phyloP scores from a whole-genome alignment of 768 basidiomycete genomes.

The Hortiboletus campestris region DNA sequence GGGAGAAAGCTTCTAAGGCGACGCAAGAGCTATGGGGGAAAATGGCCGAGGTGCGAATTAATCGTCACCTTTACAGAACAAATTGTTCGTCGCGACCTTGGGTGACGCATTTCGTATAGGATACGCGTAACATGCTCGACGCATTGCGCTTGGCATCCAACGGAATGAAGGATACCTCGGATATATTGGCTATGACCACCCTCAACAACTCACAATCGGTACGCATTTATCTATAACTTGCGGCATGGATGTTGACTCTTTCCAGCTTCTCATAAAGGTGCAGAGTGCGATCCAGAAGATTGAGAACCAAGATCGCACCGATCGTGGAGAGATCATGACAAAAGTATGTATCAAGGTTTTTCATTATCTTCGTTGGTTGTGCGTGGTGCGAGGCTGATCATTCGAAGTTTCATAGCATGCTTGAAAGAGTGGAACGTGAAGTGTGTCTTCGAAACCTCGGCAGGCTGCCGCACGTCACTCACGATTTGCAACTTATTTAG shows the following conservation, averaged over 20 bases:
- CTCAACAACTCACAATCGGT: constrained; percentile 23
- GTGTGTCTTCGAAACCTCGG: constrained; percentile 12
- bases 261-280: constrained; percentile 25
- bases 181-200: constrained; percentile 13
- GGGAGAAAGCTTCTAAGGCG: constrained; percentile 39
- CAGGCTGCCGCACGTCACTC: neutral
- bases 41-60: constrained; percentile 22
- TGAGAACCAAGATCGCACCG: constrained; percentile 17
- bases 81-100: neutral
- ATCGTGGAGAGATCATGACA: constrained; percentile 20
- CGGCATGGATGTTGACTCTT: constrained; percentile 3
- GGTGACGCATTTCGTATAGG: constrained; percentile 19
- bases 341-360: constrained; percentile 18
- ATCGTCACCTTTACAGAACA: neutral
- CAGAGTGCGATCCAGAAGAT: constrained; percentile 20
- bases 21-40: constrained; percentile 32
- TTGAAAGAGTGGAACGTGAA: constrained; percentile 23
- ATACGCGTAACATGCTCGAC: constrained; percentile 27
- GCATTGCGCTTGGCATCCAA: constrained; percentile 18
- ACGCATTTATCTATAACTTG: neutral
- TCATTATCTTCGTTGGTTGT: neutral
- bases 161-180: constrained; percentile 22
- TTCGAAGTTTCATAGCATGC: constrained; percentile 24
- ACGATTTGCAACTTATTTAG: constrained; percentile 12
- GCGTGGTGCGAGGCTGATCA: constrained; percentile 13